phyloP scores from a whole-genome alignment of 352 stramenopile genomes.

The Globisporangium ultimum region DNA sequence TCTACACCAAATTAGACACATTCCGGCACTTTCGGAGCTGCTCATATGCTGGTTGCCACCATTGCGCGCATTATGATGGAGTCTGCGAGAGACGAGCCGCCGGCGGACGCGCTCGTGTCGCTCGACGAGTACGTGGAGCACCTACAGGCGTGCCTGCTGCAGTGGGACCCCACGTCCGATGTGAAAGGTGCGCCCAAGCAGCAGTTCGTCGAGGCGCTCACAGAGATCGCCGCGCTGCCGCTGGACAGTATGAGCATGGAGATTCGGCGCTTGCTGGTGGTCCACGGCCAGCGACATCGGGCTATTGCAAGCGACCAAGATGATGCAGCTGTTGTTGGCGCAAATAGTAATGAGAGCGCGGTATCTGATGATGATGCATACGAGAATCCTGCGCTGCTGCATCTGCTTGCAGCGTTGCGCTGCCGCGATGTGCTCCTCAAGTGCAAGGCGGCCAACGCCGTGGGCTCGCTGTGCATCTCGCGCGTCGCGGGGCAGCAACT shows the following conservation, averaged over 20 bases:
- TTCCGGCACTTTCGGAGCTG: too few species aligned
- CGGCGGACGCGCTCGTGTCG: not conserved
- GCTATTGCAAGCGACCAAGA: not conserved
- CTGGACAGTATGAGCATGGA: slow-evolving; percentile 74
- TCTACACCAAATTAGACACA: too few species aligned
- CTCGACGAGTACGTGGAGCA: slow-evolving; percentile 15
- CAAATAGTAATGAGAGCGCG: not conserved
- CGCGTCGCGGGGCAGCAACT: slow-evolving; percentile 64
- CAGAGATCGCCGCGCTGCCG: slow-evolving; percentile 64
- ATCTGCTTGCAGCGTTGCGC: slow-evolving; percentile 42
- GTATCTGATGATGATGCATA: not conserved
- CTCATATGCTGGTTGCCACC: too few species aligned
- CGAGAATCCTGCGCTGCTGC: slow-evolving; percentile 16
- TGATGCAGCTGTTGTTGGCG: not conserved
- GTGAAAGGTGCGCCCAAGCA: slow-evolving; percentile 28
- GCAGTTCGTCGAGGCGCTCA: slow-evolving; percentile 66
- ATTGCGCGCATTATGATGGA: too few species aligned
- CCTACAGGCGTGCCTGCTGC: slow-evolving; percentile 22
- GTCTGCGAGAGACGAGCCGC: too few species aligned
- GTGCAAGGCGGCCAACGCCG: slow-evolving; percentile 72
- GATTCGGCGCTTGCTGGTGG: slow-evolving; percentile 54
- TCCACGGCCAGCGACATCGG: not conserved
- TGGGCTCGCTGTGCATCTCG: slow-evolving; percentile 72
- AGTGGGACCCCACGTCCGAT: slow-evolving; percentile 29
- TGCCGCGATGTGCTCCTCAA: slow-evolving; percentile 72